Evolutionary conservation across 1,139 yeast species (phyloP), one percentile per base, ranked within the genome.

Genomic region (Saccharomycopsis hybrid): DNA sequence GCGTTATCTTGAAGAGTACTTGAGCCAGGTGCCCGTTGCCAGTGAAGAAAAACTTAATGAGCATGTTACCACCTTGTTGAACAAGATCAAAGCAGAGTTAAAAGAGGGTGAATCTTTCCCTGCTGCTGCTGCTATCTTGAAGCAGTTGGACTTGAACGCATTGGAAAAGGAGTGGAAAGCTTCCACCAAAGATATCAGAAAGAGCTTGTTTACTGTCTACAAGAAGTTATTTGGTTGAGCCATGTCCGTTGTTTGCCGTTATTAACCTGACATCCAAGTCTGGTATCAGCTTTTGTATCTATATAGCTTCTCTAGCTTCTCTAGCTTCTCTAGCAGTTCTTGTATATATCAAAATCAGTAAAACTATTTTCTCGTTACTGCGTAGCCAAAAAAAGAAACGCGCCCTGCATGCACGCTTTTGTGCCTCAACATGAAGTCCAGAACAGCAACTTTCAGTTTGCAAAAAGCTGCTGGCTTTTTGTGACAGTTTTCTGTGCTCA

Each of bases 101-200:
- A 56, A 60, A 18, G 62, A 65, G 4, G 62, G 64, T 7, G 65
- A 59, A 37, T 60, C 62, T 42, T 52, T 67, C 41, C 65, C 66
- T 44, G 53, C 69, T 51, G 73, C 71, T 48, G 66, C 69, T 54
- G 58, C 76, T 25, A 74, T 77, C 62, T 64, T 70, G 27, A 68
- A 68, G 46, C 65, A 40, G 18, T 39, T 80, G 44, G 75, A 78
- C 38, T 75, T 80, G 77, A 67, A 68, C 25, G 59, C 65, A 11
- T 67, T 77, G 25, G 74, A 75, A 54, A 50, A 60, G 2, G 80
- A 77, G 47, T 80, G 85, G 84, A 73, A 69, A 48, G 74, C 85
- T 2, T 70, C 82, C 50, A 33, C 13, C n/a, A 47, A 40, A 30
- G 49, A 45, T 27, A 49, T 49, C 25, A 45, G 42, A 37, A 49